A percentile compares a stretch with the other conserved stretches of the same genome.
Evolutionary conservation across 176 grass and related monocot species (phyloP).

Genomic region (Guadua angustifolia): DNA sequence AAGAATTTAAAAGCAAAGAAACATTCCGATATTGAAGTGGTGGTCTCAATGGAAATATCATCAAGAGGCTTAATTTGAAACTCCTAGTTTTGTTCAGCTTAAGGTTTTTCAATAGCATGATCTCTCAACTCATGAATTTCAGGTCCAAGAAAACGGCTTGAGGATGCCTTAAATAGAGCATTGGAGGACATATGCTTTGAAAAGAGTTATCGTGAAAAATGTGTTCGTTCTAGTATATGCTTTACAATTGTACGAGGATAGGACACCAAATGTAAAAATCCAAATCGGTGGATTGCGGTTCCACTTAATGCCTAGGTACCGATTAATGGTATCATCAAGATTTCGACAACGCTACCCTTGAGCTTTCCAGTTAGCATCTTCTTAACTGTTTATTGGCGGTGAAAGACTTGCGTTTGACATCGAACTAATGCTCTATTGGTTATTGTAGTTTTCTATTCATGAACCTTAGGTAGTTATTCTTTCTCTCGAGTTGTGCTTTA

Average conservation of each 20-base stretch:
- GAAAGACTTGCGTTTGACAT: not conserved
- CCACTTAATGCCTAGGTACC: conserved; percentile 82
- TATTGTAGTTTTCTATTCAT: not conserved
- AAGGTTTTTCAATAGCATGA: conserved; percentile 24
- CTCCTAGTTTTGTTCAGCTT: not conserved
- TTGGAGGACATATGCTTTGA: conserved; percentile 87
- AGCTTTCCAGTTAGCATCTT: conserved; percentile 72
- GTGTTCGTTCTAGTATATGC: conserved; percentile 67
- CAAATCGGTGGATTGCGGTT: conserved; percentile 49
- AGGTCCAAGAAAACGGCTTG: conserved; percentile 73
- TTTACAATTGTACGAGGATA: conserved; percentile 70
- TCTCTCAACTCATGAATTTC: conserved; percentile 32
- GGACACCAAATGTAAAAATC: conserved; percentile 45
- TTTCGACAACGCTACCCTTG: conserved; percentile 85
- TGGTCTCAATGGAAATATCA: too few species aligned
- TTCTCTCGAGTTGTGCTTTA: conserved; percentile 43
- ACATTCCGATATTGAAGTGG: not conserved
- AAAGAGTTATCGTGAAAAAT: conserved; percentile 88
- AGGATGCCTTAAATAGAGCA: conserved; percentile 73
- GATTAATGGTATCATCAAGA: conserved; percentile 93
- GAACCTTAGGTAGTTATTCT: conserved; percentile 1
- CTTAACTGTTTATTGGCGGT: conserved; percentile 9
- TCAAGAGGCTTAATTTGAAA: conserved; percentile 4
- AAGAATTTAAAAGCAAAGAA: conserved; percentile 2
- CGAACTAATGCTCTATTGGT: conserved; percentile 6